Evolutionary conservation across 306 rosid genomes (phyloP), one percentile per base, ranked within the genome.

Genomic region (Lablab purpureus): DNA sequence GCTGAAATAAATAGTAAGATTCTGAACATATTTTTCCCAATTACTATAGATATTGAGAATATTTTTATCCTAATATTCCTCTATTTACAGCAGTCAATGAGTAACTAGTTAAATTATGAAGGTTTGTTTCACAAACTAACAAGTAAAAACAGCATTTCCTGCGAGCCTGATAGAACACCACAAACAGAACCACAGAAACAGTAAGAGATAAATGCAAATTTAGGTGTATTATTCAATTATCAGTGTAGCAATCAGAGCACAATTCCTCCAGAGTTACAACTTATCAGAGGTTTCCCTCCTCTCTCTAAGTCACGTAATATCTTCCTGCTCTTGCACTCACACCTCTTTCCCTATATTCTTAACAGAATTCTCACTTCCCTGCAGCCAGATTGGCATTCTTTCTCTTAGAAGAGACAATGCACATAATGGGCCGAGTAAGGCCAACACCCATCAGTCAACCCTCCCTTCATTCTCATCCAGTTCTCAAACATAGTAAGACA

Each of bases 41-140:
- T n/a, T n/a, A n/a, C n/a, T n/a, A n/a, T n/a, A n/a, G n/a, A n/a
- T n/a, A n/a, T n/a, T n/a, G n/a, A n/a, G n/a, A n/a, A n/a, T n/a
- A n/a, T n/a, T n/a, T n/a, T n/a, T n/a, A n/a, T n/a, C n/a, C n/a
- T n/a, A n/a, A n/a, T n/a, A n/a, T n/a, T n/a, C n/a, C n/a, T n/a
- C n/a, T n/a, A n/a, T n/a, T n/a, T n/a, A n/a, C n/a, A n/a, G n/a
- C n/a, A n/a, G n/a, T n/a, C n/a, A n/a, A 68, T 37, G 47, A 22
- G 62, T 41, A 65, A 67, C 67, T 34, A 10, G 12, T 65, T 40
- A 41, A 66, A 79, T 3, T 34, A 71, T 54, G 73, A 55, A 64
- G 49, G 30, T 19, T 84, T 74, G 36, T 78, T 75, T 32, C 77
- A 75, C 43, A 59, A 68, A 67, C 74, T 67, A 17, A 19, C 11